Conservation (phyloP, 352 stramenopile genomes). For the Phytophthora hybrid region DNA sequence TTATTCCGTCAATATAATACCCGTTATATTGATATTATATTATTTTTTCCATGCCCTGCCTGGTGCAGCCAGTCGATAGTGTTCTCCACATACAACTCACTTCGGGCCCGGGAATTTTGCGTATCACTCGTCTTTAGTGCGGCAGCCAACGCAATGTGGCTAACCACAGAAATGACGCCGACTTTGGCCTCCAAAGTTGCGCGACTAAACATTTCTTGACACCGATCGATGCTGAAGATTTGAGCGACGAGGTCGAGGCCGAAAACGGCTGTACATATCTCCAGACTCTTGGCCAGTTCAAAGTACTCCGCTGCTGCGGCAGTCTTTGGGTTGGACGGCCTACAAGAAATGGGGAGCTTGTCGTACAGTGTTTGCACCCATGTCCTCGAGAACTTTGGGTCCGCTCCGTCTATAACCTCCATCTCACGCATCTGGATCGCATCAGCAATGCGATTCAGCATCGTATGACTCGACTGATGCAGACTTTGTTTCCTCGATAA, state of each 20-base stretch:
- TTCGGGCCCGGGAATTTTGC: not conserved
- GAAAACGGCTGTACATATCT: slow-evolving; percentile 24
- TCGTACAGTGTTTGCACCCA: slow-evolving; percentile 14
- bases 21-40: too few relatives aligned
- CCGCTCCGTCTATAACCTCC: slow-evolving; percentile 20
- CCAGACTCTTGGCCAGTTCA: not conserved
- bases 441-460: slow-evolving; percentile 46
- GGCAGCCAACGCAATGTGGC: slow-evolving; percentile 22
- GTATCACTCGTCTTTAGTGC: slow-evolving; percentile 12
- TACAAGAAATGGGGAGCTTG: not conserved
- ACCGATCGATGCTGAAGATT: slow-evolving; percentile 33
- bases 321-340: too few relatives aligned
- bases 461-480: slow-evolving; percentile 41
- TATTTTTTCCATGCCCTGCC: too few relatives aligned
- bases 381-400: slow-evolving; percentile 7
- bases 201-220: slow-evolving; percentile 26
- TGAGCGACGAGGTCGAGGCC: slow-evolving; percentile 16
- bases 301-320: not conserved
- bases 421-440: slow-evolving; percentile 47
- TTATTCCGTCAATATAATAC: too few relatives aligned
- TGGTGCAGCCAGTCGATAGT: not conserved
- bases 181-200: slow-evolving; percentile 15
- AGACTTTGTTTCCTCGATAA: too few relatives aligned
- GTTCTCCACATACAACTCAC: too few relatives aligned
- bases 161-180: slow-evolving; percentile 19